Conservation (phyloP, 2,329 filamentous ascomycete genomes). For the Diaporthe vaccinii region DNA sequence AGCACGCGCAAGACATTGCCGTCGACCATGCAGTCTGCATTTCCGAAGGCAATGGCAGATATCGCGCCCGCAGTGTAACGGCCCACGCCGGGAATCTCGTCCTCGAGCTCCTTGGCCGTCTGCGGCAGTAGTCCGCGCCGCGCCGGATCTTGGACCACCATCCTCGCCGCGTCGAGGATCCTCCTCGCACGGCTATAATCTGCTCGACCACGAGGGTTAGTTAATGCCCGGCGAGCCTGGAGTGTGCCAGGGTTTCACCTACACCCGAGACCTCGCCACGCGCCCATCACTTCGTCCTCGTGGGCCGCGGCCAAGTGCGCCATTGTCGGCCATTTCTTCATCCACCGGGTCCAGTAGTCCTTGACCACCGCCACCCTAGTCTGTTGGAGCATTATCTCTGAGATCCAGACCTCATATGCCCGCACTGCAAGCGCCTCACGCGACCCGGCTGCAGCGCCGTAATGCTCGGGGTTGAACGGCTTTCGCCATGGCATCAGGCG, state of each 20-base stretch:
- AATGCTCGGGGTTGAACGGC: slow-evolving; percentile 59
- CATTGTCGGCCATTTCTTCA: slow-evolving; percentile 71
- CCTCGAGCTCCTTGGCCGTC: slow-evolving; percentile 59
- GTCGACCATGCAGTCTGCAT: slow-evolving; percentile 72
- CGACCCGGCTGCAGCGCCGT: slow-evolving; percentile 50
- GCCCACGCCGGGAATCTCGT: slow-evolving; percentile 70
- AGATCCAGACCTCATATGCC: slow-evolving; percentile 77
- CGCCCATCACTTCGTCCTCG: slow-evolving; percentile 68
- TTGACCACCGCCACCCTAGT: slow-evolving; percentile 73
- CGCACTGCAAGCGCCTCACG: slow-evolving; percentile 62
- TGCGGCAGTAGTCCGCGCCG: slow-evolving; percentile 65
- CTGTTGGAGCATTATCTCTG: slow-evolving; percentile 77
- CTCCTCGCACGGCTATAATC: slow-evolving; percentile 74
- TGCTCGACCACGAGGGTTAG: background rate
- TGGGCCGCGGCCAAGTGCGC: slow-evolving; percentile 66
- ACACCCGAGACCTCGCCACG: slow-evolving; percentile 72
- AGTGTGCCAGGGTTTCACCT: background rate
- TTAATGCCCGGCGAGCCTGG: background rate
- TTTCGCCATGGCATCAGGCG: slow-evolving; percentile 74
- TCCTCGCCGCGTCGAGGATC: slow-evolving; percentile 68
- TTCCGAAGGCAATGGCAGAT: slow-evolving; percentile 73
- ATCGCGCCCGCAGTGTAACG: slow-evolving; percentile 75
- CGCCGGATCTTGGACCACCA: slow-evolving; percentile 58
- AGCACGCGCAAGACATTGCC: slow-evolving; percentile 74
- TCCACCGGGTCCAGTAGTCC: slow-evolving; percentile 75